Evolutionary conservation across 495 filamentous ascomycete genomes (phyloP), one percentile per base, ranked within the genome.

Genomic region (Neurospora sp.): DNA sequence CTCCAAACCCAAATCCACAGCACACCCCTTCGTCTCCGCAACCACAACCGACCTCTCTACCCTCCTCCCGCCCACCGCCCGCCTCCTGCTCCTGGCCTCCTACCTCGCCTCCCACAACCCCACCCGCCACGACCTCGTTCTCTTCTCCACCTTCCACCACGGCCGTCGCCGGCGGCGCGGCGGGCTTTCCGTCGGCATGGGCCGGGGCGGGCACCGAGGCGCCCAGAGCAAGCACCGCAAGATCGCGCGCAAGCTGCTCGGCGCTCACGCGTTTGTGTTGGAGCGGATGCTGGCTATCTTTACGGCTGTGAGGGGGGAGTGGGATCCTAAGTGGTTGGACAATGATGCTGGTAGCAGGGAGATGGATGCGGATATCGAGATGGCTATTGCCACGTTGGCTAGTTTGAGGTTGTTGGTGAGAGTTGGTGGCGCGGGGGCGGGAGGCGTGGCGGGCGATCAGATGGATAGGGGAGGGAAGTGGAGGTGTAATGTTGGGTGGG

Each of bases 21-120:
- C 69, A n/a, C 41, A 41, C 20, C 39, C 70, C 39, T 11, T 23
- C 3, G 16, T 74, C 71, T 37, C 71, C 38, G 77, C 83, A 39
- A 35, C 62, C 27, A 11, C 73, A 0, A 37, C 78, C 4, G 82
- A 81, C 75, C 78, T 83, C 1, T 81, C 86, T 2, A 39, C 79
- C 75, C 86, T 87, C 38, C 87, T 98, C 35, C 93, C 95, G 12
- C 92, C 93, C 76, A 93, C 93, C 78, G 91, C 96, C 27, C 91
- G 93, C 66, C 85, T 93, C 46, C 88, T 98, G 73, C 87, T 99
- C 16, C 88, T 95, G 44, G 92, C 94, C 70, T 90, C 95, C 27
- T 99, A 97, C 82, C 89, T 99, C 5, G 93, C 95, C 74, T 97
- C 94, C 5, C 93, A 95, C 84, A 98, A 93, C 78, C 90, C 93